phyloP scores from a whole-genome alignment of 2,329 filamentous ascomycete species.

The Neonectria magnoliae region DNA sequence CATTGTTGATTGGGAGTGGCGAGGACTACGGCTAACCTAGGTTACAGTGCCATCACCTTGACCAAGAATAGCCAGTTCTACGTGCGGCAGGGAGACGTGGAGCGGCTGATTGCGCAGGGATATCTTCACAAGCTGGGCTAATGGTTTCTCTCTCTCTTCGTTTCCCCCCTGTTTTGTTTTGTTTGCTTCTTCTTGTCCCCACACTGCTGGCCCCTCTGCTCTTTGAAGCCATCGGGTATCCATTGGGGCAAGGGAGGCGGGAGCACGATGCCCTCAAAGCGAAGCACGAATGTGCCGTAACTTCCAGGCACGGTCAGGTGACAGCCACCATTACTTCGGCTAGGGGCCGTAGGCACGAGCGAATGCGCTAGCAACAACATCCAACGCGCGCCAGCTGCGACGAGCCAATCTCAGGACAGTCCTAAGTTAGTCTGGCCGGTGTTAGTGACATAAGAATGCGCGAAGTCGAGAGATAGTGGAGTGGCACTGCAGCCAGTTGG shows the following conservation, averaged over 20 bases:
- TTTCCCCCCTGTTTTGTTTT: neutral
- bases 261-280: neutral
- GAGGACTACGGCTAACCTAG: constrained; percentile 29
- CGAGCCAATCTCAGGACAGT: constrained; percentile 2
- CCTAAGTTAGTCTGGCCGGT: neutral
- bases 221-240: neutral
- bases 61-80: constrained; percentile 99
- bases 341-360: constrained; percentile 3
- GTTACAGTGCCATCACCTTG: constrained; percentile 84
- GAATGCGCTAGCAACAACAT: constrained; percentile 4
- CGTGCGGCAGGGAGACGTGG: constrained; percentile 94
- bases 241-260: constrained; percentile 6
- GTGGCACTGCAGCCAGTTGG: neutral
- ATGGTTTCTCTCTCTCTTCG: constrained; percentile 42
- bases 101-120: constrained; percentile 91
- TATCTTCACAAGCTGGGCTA: constrained; percentile 91
- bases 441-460: constrained; percentile 23
- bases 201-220: neutral
- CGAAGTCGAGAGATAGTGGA: constrained; percentile 17
- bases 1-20: neutral
- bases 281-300: neutral
- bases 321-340: constrained; percentile 12
- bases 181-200: neutral
- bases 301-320: constrained; percentile 14
- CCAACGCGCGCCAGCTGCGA: constrained; percentile 3